phyloP scores from a whole-genome alignment of 306 rosid species.

The Pueraria montana region DNA sequence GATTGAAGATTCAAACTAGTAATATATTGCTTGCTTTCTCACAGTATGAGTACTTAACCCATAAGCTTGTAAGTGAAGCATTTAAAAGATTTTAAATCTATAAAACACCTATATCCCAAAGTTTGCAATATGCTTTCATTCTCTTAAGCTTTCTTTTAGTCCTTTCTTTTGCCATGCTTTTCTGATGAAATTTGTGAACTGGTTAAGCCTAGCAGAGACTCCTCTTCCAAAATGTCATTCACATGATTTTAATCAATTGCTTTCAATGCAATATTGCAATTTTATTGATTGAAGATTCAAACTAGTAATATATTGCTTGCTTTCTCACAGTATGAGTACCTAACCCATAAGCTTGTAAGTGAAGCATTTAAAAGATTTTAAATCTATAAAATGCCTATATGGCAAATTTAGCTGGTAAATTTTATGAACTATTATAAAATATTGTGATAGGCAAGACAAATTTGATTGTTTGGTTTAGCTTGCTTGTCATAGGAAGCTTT shows the following conservation, averaged over 20 bases:
- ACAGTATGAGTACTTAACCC: neutral
- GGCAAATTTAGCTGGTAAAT: slow-evolving; percentile 12
- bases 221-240: slow-evolving; percentile 28
- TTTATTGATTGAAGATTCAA: neutral
- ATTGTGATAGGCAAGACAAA: neutral
- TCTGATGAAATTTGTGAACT: slow-evolving; percentile 27
- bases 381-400: neutral
- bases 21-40: slow-evolving; percentile 1
- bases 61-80: slow-evolving; percentile 4
- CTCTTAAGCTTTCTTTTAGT: slow-evolving; percentile 72
- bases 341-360: neutral
- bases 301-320: neutral
- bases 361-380: neutral
- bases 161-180: slow-evolving; percentile 15
- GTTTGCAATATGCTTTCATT: slow-evolving; percentile 94
- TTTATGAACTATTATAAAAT: slow-evolving; percentile 27
- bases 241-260: slow-evolving; percentile 18
- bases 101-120: neutral
- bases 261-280: slow-evolving; percentile 24
- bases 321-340: neutral
- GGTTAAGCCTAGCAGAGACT: slow-evolving; percentile 17
- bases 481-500: slow-evolving; percentile 28
- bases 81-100: neutral
- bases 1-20: neutral
- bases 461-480: slow-evolving; percentile 26